Base-by-base conservation (phyloP, 2,329 filamentous ascomycete genomes). In the Hypoxylon sp. region DNA sequence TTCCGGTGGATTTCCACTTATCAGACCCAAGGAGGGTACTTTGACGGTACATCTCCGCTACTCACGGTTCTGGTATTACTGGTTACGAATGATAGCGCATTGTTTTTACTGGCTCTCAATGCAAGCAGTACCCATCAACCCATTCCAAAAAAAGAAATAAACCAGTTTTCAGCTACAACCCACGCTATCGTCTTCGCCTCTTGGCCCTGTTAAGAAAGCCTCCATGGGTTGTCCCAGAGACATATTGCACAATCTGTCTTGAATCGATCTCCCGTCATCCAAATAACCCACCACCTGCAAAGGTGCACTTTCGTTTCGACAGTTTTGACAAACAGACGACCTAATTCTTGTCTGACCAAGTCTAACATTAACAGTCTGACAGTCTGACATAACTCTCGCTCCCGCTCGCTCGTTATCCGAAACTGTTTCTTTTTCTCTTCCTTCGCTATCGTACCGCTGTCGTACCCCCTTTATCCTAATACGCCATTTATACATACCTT, bases 101-200 rank as follows among this genome's bases (percentile, higher is more conserved):
- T n/a, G 32, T n/a, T 57, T 52, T 7, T 32, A 63, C 49, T 66
- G 62, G 59, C 11, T 23, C 7, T 50, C 19, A 7, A 14, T 21
- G 36, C 43, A 21, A 41, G 11, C 2, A 32, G 36, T 2, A 43
- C 56, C 53, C 58, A 45, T 34, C 25, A 23, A 21, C 17, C 53
- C 60, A 64, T 36, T 19, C 67, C 67, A 67, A 69, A 69, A 69
- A 67, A 67, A 65, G 67, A 67, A 64, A 53, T 61, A 48, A 48
- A 45, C 45, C 60, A 66, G 43, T 28, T 45, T 60, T 61, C 59
- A 61, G 67, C 60, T 61, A 34, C 14, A 52, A 59, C 45, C 59
- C 53, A 59, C 34, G 36, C 38, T 46, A 30, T 14, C 23, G 50
- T 64, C 60, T 62, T 69, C 55, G 63, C 49, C 65, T 66, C 58